A percentile compares a stretch with the other conserved stretches of the same genome.
These are phyloP conservation scores for Aurantiochytrium sp. DNA, from an alignment of 108 stramenopile genomes.

Conservation along the genomic window DNA sequence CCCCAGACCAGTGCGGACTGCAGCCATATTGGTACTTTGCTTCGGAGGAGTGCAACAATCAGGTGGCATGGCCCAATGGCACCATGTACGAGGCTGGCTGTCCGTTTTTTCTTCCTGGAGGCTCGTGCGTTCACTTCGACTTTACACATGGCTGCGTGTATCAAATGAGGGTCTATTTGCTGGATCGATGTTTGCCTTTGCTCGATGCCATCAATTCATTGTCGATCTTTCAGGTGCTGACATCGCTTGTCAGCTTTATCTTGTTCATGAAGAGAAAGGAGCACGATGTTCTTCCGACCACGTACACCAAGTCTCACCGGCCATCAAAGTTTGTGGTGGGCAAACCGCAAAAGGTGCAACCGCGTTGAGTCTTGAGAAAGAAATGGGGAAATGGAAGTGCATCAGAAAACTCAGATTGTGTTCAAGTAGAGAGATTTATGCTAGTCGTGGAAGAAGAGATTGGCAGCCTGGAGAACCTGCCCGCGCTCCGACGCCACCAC, in stretches of 20 bases:
- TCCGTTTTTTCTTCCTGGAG: background rate
- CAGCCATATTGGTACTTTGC: background rate
- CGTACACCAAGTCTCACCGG: background rate
- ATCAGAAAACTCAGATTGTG: background rate
- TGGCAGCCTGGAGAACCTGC: background rate
- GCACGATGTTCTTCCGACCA: background rate
- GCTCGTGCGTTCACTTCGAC: background rate
- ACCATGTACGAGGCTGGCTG: background rate
- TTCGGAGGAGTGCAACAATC: background rate
- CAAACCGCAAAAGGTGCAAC: background rate
- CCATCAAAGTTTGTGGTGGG: too few species aligned
- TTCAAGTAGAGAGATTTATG: too few species aligned
- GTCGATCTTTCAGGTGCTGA: background rate
- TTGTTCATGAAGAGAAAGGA: constrained; percentile 13
- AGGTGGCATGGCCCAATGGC: background rate
- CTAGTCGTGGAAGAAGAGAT: background rate
- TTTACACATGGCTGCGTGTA: background rate
- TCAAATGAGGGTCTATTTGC: background rate
- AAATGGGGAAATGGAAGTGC: background rate
- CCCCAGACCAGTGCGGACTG: background rate
- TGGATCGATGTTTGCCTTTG: background rate
- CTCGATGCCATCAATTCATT: background rate
- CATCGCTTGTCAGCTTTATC: background rate
- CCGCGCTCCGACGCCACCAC: background rate
- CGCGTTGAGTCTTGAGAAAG: background rate